phyloP scores from a whole-genome alignment of 495 filamentous ascomycete genomes.

The Penicillium pancosmium region DNA sequence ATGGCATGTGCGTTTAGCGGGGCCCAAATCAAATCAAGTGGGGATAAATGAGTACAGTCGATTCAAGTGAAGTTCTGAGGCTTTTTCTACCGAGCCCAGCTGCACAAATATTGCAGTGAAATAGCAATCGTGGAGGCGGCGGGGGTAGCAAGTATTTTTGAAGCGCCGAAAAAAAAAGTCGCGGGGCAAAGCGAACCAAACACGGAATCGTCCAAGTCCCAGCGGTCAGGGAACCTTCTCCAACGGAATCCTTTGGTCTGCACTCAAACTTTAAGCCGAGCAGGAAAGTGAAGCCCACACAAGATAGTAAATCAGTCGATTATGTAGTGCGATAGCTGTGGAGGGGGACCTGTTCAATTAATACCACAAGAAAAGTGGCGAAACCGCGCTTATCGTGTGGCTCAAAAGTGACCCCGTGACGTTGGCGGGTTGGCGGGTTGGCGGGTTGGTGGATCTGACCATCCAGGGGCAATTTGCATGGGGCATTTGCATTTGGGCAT shows the following conservation, averaged over 20 bases:
- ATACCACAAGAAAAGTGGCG: conserved; percentile 24
- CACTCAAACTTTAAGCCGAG: conserved; percentile 4
- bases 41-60: too few relatives aligned
- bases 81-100: conserved; percentile 9
- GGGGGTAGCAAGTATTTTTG: conserved; percentile 16
- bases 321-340: background rate
- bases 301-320: background rate
- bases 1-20: conserved; percentile 34
- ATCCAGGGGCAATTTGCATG: background rate
- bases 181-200: conserved; percentile 23
- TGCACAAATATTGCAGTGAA: conserved; percentile 2
- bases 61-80: conserved; percentile 13
- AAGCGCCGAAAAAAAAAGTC: conserved; percentile 15
- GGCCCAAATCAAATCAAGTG: too few relatives aligned
- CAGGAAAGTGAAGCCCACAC: background rate
- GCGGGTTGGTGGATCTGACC: conserved; percentile 28
- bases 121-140: conserved; percentile 17
- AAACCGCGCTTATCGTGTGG: conserved; percentile 26
- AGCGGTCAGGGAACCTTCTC: conserved; percentile 16
- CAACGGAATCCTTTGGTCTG: conserved; percentile 12
- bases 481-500: conserved; percentile 1
- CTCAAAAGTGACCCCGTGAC: conserved; percentile 32
- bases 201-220: conserved; percentile 26
- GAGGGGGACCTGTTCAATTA: background rate
- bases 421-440: conserved; percentile 15